phyloP scores from a whole-genome alignment of 305 asterid genomes.

The Fraxinus sp. region DNA sequence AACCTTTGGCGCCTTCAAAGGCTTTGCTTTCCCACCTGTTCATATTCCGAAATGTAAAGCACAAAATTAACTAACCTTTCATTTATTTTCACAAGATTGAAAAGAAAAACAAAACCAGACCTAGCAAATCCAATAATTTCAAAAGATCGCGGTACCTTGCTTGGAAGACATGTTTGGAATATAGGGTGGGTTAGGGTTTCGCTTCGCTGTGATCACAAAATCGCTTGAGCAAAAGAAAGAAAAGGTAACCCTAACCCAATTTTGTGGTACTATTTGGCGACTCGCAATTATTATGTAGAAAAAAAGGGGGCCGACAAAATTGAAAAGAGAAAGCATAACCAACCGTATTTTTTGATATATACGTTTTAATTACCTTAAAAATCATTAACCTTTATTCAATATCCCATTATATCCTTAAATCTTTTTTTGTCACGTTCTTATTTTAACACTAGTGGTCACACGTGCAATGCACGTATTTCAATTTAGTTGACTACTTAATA shows the following conservation, averaged over 20 bases:
- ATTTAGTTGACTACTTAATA: too few species aligned
- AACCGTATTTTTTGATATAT: background rate
- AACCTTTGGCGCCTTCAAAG: slow-evolving; percentile 80
- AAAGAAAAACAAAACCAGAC: background rate
- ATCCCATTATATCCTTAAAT: too few species aligned
- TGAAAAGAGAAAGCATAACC: background rate
- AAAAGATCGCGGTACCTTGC: slow-evolving; percentile 47
- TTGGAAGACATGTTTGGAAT: slow-evolving; percentile 64
- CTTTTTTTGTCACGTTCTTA: too few species aligned
- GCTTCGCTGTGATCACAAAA: slow-evolving; percentile 23
- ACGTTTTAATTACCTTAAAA: too few species aligned
- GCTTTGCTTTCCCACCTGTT: slow-evolving; percentile 98
- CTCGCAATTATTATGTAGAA: background rate
- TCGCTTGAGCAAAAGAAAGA: background rate
- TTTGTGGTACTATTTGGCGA: background rate
- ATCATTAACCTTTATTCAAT: too few species aligned
- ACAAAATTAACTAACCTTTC: slow-evolving; percentile 4
- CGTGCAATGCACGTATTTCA: too few species aligned
- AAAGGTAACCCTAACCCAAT: slow-evolving; percentile 41
- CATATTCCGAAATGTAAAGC: background rate
- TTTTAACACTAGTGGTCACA: too few species aligned
- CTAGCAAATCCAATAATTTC: background rate
- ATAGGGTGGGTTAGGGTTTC: slow-evolving; percentile 46
- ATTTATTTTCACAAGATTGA: background rate
- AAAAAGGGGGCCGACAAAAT: background rate